phyloP scores from a whole-genome alignment of 2,329 filamentous ascomycete species.

The Fusarium hostae region DNA sequence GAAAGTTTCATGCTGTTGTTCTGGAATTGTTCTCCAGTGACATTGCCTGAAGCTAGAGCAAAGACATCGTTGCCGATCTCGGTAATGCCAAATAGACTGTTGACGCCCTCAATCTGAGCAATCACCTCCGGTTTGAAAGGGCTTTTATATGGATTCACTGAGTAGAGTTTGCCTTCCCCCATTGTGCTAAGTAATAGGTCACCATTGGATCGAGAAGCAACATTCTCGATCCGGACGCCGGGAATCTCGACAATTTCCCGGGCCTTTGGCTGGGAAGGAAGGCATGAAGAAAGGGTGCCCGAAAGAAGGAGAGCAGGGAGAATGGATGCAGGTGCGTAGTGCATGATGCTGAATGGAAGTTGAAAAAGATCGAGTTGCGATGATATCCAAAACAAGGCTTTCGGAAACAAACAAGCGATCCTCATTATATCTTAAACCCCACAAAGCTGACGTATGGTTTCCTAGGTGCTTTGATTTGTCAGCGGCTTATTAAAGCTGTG shows the following conservation, averaged over 20 bases:
- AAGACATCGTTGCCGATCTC: slow-evolving; percentile 2
- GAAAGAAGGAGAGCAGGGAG: neutral
- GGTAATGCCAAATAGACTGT: neutral
- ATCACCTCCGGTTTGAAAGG: neutral
- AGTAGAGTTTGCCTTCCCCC: neutral
- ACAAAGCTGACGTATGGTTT: neutral
- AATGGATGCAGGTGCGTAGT: neutral
- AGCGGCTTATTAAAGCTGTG: neutral
- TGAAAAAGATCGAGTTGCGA: neutral
- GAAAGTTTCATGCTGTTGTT: slow-evolving; percentile 7
- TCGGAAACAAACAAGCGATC: neutral
- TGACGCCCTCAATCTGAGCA: neutral
- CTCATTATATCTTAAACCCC: neutral
- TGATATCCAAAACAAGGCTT: neutral
- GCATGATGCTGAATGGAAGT: neutral
- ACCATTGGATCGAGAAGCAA: neutral
- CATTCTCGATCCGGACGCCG: slow-evolving; percentile 6
- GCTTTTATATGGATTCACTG: neutral
- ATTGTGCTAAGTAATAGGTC: slow-evolving; percentile 13
- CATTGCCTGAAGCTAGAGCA: neutral
- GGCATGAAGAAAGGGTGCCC: neutral
- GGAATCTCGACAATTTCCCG: neutral
- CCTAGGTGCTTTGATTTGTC: neutral
- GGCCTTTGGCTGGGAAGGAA: neutral
- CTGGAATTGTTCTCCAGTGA: neutral